Base-by-base conservation (phyloP, 352 stramenopile genomes). In the Pythium aphanidermatum region DNA sequence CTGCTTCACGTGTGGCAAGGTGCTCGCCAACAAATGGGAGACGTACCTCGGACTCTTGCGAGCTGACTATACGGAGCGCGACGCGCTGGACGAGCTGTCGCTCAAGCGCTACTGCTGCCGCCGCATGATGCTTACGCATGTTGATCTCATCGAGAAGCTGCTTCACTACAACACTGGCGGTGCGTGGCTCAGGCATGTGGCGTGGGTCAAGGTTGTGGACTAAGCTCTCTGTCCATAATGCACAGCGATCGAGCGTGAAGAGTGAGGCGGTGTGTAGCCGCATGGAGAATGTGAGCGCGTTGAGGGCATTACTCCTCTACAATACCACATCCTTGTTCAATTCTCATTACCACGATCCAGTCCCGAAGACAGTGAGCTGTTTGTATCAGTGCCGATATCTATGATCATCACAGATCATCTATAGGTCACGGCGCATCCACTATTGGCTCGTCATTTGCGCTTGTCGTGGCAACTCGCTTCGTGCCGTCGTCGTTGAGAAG, bases 1-100 rank as follows among this genome's bases (percentile, higher is more conserved):
- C 60, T 99, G 96, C 83, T 99, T 99, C 75, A 99, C 96, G 45
- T 99, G 96, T 74, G 96, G 96, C 58, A 99, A 99, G 74, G 92
- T 99, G 63, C 97, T 99, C 67, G 97, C 96, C 42, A 99, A 99
- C 80, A 99, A 99, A 79, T 99, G 95, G 94, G 96, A 99, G 72
- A 98, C 92, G 9, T 99, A 99, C 74, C 75, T 99, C 25, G 86
- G 93, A 57, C 76, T 99, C 41, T 72, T 99, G 42, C 87, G 97
- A 51, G 90, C 92, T 21, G 95, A 98, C 76, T 97, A 97, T 71
- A 97, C 94, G 12, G 96, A 99, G 65, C 91, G 95, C 43, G 95
- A 99, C 59, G 96, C 96, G 29, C 71, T 99, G 33, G 95, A 99
- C 71, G 94, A 98, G 72, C 75, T 99, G 24, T 97, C 95, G 41